Evolutionary conservation across 495 filamentous ascomycete genomes (phyloP), one percentile per base, ranked within the genome.

Genomic region (Articulospora tetracladia): DNA sequence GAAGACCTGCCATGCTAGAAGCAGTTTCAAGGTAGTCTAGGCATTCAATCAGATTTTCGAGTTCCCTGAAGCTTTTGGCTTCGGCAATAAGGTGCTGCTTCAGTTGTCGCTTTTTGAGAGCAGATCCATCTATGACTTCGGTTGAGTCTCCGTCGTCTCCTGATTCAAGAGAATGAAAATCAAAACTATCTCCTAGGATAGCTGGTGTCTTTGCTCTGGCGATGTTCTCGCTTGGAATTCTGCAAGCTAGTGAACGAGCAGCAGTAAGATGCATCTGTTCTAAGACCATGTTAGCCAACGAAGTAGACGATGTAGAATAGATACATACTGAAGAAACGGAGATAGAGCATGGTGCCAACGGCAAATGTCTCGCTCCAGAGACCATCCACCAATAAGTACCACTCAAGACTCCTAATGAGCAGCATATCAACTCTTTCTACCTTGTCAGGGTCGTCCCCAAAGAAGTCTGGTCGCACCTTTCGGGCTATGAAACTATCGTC

Each of bases 401-500:
- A 98, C 65, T 96, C 89, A 57, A 97, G 70, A 55, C 87, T 84
- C 36, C 86, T 81, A 52, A 97, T 91, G 58, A 97, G 74, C 44
- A 81, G 74, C 50, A 89, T 82, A 59, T 96, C 91, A 53, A 82
- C 72, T 15, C 72, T 70, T 54, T 96, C 90, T 50, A 82, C 71
- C 11, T 71, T 70, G 15, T 83, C 80, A 17, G 84, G 68, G 41
- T 83, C 77, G 3, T 83, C 79, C 19, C 86, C 86, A 24, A 91
- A 84, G 63, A 90, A 85, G 58, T 86, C 83, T 23, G 79, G 79
- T 63, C 77, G 84, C 15, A 90, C 63, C 23, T 72, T 73, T 1
- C 75, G 74, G 1, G 48, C 47, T 0, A 13, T 20, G 28, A 79
- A 79, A 48, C 23, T 44, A 20, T 23, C 4, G 46, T 36, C 30